A percentile compares a stretch with the other conserved stretches of the same genome.
phyloP scores from a whole-genome alignment of 345 rosid species.

The Citropsis articulata region DNA sequence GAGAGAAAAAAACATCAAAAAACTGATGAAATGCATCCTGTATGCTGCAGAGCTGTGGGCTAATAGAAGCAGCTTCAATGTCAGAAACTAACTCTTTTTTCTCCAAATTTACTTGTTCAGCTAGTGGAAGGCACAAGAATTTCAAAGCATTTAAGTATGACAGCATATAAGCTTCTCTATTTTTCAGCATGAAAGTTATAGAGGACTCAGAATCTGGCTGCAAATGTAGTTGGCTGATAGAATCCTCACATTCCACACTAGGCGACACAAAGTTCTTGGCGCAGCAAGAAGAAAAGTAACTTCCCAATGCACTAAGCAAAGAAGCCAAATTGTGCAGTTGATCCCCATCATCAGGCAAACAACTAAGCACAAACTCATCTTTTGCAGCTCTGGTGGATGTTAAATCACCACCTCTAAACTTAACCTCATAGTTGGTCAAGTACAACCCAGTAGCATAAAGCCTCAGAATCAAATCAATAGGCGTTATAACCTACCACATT shows the following conservation, averaged over 20 bases:
- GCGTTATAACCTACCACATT: conserved; percentile 52
- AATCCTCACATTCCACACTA: conserved; percentile 15
- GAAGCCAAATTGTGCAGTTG: conserved; percentile 40
- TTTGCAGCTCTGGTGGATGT: conserved; percentile 28
- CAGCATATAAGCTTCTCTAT: conserved; percentile 30
- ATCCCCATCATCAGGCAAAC: conserved; percentile 43
- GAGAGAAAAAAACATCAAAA: conserved; percentile 42
- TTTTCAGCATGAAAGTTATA: conserved; percentile 27
- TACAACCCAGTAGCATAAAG: conserved; percentile 70
- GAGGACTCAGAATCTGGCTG: conserved; percentile 28
- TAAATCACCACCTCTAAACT: conserved; percentile 30
- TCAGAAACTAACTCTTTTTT: conserved; percentile 50
- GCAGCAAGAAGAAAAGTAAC: conserved; percentile 41
- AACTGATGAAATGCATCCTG: conserved; percentile 56
- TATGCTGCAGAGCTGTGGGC: conserved; percentile 41
- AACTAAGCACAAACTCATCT: conserved; percentile 34
- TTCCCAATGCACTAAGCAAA: conserved; percentile 38
- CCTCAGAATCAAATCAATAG: conserved; percentile 51
- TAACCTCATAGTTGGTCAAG: conserved; percentile 28
- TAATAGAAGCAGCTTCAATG: conserved; percentile 33
- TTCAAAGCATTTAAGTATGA: conserved; percentile 55
- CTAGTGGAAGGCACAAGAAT: conserved; percentile 81
- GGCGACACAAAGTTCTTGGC: conserved; percentile 23
- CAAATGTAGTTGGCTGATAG: conserved; percentile 17
- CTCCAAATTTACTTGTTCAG: conserved; percentile 59